Evolutionary conservation across 495 filamentous ascomycete genomes (phyloP).

Genomic region (Cercophora sp.): DNA sequence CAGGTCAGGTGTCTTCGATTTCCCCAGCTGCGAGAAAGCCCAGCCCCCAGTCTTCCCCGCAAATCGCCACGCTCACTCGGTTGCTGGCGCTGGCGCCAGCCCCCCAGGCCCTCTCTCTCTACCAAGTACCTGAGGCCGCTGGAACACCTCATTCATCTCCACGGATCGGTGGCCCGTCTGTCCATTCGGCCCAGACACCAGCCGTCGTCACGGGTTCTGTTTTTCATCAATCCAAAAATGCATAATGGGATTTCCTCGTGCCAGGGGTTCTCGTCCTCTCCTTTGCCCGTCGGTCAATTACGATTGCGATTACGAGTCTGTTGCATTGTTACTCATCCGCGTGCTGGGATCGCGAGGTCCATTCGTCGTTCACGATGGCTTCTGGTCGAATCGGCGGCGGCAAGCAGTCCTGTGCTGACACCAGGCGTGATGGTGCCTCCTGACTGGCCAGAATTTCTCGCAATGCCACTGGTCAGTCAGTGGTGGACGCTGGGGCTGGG

Average conservation of each 20-base stretch:
- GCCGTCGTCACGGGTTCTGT: slow-evolving; percentile 21
- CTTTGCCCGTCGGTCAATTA: too few relatives aligned
- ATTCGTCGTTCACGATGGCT: slow-evolving; percentile 21
- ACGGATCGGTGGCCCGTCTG: slow-evolving; percentile 19
- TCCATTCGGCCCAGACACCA: slow-evolving; percentile 18
- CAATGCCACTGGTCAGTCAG: slow-evolving; percentile 8
- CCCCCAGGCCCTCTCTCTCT: slow-evolving; percentile 7
- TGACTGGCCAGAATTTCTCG: slow-evolving; percentile 22
- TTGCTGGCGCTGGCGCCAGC: not conserved
- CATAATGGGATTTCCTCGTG: too few relatives aligned
- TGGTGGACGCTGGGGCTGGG: not conserved
- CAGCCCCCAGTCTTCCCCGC: slow-evolving; percentile 26
- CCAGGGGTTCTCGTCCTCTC: too few relatives aligned
- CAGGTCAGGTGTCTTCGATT: slow-evolving; percentile 26
- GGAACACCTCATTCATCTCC: slow-evolving; percentile 11
- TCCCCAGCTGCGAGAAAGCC: slow-evolving; percentile 11
- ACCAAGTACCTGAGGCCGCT: slow-evolving; percentile 11
- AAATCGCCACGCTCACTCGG: slow-evolving; percentile 25
- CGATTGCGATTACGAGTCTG: slow-evolving; percentile 10
- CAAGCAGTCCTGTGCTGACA: slow-evolving; percentile 28
- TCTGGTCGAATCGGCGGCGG: slow-evolving; percentile 28
- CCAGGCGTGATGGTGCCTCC: slow-evolving; percentile 15
- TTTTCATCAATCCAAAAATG: slow-evolving; percentile 20
- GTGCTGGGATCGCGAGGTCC: slow-evolving; percentile 12
- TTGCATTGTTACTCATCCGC: not conserved